phyloP scores from a whole-genome alignment of 345 rosid species.

The Anastatica hierochuntica region DNA sequence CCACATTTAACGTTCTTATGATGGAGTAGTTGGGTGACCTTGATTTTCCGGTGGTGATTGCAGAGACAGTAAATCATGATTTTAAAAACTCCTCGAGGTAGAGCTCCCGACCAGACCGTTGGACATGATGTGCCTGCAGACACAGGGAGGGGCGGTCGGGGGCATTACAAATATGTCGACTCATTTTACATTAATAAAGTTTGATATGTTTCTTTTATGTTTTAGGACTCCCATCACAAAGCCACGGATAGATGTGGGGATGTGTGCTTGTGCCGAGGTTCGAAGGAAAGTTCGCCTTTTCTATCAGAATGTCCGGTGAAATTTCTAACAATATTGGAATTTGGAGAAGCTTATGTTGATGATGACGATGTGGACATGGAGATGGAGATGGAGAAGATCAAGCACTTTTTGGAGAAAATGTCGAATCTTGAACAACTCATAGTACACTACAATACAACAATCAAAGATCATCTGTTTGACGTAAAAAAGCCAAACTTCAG shows the following conservation, averaged over 20 bases:
- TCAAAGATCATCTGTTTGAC: neutral
- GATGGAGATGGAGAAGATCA: conserved; percentile 6
- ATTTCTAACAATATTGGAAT: conserved; percentile 8
- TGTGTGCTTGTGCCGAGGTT: conserved; percentile 10
- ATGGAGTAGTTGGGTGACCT: too few species aligned
- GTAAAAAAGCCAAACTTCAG: conserved; percentile 7
- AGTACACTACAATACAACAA: conserved; percentile 3
- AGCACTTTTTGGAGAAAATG: conserved; percentile 5
- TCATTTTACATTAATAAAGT: too few species aligned
- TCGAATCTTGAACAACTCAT: conserved; percentile 8
- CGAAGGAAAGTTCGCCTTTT: neutral
- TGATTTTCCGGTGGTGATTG: too few species aligned
- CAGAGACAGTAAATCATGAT: too few species aligned
- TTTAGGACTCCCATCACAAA: conserved; percentile 11
- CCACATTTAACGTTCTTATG: too few species aligned
- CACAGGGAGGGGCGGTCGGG: too few species aligned
- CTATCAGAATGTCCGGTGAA: conserved; percentile 15
- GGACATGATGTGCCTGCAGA: too few species aligned
- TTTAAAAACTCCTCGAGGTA: too few species aligned
- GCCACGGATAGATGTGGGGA: conserved; percentile 3
- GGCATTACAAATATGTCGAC: too few species aligned
- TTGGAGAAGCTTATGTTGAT: too few species aligned
- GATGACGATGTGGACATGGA: neutral
- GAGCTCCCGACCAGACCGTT: too few species aligned
- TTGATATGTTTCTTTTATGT: neutral